A percentile compares a stretch with the other conserved stretches of the same genome.
phyloP scores from a whole-genome alignment of 768 basidiomycete species.

The Neoboletus magnificus region DNA sequence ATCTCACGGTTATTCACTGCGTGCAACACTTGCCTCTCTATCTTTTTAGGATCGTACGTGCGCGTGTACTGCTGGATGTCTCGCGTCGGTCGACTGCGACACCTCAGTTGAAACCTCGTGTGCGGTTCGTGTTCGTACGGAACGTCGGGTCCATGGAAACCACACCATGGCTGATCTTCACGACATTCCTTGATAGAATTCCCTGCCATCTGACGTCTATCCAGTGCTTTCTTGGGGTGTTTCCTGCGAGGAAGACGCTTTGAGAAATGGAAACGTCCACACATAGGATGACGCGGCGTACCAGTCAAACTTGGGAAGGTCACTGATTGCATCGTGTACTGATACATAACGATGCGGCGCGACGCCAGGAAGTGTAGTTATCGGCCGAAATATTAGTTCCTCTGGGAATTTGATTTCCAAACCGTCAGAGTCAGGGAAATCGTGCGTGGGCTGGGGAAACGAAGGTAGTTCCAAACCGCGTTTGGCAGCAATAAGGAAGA shows the following conservation, averaged over 20 bases:
- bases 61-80: constrained; percentile 71
- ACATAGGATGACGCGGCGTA: constrained; percentile 25
- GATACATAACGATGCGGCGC: constrained; percentile 58
- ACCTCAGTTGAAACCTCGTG: constrained; percentile 44
- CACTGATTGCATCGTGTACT: constrained; percentile 70
- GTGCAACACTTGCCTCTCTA: constrained; percentile 51
- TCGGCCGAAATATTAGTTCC: constrained; percentile 38
- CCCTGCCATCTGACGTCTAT: constrained; percentile 14
- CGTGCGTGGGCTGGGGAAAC: constrained; percentile 43
- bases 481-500: constrained; percentile 47
- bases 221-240: constrained; percentile 16
- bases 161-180: constrained; percentile 34
- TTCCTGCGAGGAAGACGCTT: constrained; percentile 13
- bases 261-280: neutral
- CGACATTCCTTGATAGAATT: constrained; percentile 36
- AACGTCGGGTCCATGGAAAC: constrained; percentile 25
- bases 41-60: constrained; percentile 45
- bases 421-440: constrained; percentile 36
- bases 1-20: neutral
- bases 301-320: constrained; percentile 76
- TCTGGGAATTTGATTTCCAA: constrained; percentile 54
- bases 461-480: constrained; percentile 35
- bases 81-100: constrained; percentile 41
- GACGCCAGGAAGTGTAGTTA: constrained; percentile 46
- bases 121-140: constrained; percentile 35